These are phyloP conservation scores for Puccinellia tenuiflora DNA, from an alignment of 176 grass and related monocot species.

Conservation along the genomic window DNA sequence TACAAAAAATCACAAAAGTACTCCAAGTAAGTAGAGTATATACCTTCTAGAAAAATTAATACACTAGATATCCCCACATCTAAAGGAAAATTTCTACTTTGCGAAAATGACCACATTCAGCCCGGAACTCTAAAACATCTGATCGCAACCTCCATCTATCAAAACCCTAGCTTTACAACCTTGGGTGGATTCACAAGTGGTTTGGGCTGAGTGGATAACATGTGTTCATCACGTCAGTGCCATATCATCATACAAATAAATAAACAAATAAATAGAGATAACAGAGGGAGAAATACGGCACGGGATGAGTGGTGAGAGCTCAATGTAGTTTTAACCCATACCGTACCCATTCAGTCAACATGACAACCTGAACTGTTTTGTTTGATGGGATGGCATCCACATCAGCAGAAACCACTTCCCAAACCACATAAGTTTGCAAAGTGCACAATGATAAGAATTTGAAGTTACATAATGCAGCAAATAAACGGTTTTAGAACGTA, in stretches of 20 bases:
- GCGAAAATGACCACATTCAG: neutral
- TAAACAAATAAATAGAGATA: neutral
- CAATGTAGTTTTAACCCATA: neutral
- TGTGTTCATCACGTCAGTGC: neutral
- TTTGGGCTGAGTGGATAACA: slow-evolving; percentile 1
- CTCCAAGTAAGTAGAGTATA: neutral
- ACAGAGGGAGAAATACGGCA: neutral
- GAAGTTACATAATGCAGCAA: neutral
- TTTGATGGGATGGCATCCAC: neutral
- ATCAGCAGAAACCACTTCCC: neutral
- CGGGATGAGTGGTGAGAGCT: neutral
- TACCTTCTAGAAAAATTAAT: neutral
- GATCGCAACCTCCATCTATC: neutral
- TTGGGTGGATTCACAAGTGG: neutral
- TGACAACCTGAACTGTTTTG: neutral
- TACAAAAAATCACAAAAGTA: slow-evolving; percentile 25
- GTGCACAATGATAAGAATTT: neutral
- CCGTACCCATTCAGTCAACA: neutral
- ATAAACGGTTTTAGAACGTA: neutral
- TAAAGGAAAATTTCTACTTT: neutral
- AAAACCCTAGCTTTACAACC: neutral
- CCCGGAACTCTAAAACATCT: neutral
- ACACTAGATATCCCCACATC: neutral
- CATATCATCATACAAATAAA: neutral
- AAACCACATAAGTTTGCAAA: neutral